Base-by-base conservation (phyloP, 257 asterid species). In the Primulina huaijiensis region DNA sequence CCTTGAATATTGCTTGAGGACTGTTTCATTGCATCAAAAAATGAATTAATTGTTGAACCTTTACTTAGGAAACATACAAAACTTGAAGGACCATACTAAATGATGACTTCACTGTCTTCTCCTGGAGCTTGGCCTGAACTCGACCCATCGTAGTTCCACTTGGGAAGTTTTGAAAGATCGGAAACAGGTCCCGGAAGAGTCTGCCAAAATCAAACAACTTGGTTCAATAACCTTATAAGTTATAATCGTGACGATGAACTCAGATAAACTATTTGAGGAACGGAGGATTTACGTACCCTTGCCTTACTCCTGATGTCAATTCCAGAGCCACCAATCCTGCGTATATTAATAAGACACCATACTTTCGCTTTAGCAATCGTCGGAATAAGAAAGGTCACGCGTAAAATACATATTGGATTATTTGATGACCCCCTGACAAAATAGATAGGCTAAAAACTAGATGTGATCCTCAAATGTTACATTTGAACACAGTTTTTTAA, bases 1-100 rank as follows among this genome's bases (percentile, higher is more conserved):
- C 90, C 40, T 67, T 79, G 81, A 83, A 83, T 52, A 83, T 86
- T 62, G 90, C 88, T 70, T 81, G 90, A 38, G 91, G 88, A 0
- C 87, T 86, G 73, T 75, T 60, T 1, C 40, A 79, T 64, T 27
- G 52, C 27, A 71, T 62, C 56, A 43, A 1, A 29, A 59, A 7
- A 64, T 1, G 57, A 25, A 72, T 64, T 55, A 64, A 38, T n/a
- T 20, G 11, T 23, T 59, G 59, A 12, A 34, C 4, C 59, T 2
- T 25, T 8, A 7, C 8, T 23, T 0, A 20, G 4, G 21, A 38
- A 6, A 46, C 31, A 37, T 5, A 23, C n/a, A 8, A 4, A 70
- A 9, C 3, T 1, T 1, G 12, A 38, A 16, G 4, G 19, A 1
- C n/a, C 77, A 37, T 75, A 75, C 79, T 75, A 75, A n/a, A 75